phyloP scores from a whole-genome alignment of 352 stramenopile genomes.

The Phytophthora meadii region DNA sequence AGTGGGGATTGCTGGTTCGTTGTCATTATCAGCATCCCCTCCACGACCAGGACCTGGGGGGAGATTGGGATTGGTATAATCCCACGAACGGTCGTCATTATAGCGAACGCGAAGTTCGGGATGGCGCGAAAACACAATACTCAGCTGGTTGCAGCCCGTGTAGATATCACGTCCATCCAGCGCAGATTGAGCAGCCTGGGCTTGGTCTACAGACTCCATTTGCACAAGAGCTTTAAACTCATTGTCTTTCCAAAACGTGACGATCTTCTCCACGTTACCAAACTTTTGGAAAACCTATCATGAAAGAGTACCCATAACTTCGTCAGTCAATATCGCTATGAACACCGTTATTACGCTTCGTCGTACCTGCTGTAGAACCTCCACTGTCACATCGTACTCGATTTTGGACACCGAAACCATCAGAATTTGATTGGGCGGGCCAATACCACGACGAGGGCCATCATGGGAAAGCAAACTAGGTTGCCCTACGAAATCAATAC shows the following conservation, averaged over 20 bases:
- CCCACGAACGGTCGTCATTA: slow-evolving; percentile 76
- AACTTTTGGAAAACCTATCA: slow-evolving; percentile 82
- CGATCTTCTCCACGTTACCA: slow-evolving; percentile 83
- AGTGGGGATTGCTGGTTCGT: slow-evolving; percentile 2
- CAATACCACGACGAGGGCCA: slow-evolving; percentile 42
- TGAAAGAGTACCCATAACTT: not conserved
- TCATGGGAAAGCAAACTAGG: slow-evolving; percentile 28
- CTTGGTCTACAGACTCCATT: slow-evolving; percentile 80
- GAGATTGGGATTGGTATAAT: slow-evolving; percentile 83
- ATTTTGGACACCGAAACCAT: slow-evolving; percentile 86
- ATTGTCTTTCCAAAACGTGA: slow-evolving; percentile 85
- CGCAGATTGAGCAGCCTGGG: slow-evolving; percentile 67
- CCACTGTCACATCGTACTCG: slow-evolving; percentile 83
- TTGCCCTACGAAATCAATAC: slow-evolving; percentile 22
- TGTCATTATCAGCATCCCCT: slow-evolving; percentile 22
- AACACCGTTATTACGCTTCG: not conserved
- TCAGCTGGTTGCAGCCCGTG: slow-evolving; percentile 86
- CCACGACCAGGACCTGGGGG: slow-evolving; percentile 44
- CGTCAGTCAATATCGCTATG: slow-evolving; percentile 6
- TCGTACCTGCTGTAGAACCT: slow-evolving; percentile 76
- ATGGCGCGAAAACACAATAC: slow-evolving; percentile 81
- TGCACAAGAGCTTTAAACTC: slow-evolving; percentile 86
- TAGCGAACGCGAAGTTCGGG: slow-evolving; percentile 74
- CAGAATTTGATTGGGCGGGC: slow-evolving; percentile 68
- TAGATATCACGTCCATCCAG: slow-evolving; percentile 87